A percentile compares a stretch with the other conserved stretches of the same genome.
Evolutionary conservation across 2,329 filamentous ascomycete genomes (phyloP).

Genomic region (Gyromitra esculenta): DNA sequence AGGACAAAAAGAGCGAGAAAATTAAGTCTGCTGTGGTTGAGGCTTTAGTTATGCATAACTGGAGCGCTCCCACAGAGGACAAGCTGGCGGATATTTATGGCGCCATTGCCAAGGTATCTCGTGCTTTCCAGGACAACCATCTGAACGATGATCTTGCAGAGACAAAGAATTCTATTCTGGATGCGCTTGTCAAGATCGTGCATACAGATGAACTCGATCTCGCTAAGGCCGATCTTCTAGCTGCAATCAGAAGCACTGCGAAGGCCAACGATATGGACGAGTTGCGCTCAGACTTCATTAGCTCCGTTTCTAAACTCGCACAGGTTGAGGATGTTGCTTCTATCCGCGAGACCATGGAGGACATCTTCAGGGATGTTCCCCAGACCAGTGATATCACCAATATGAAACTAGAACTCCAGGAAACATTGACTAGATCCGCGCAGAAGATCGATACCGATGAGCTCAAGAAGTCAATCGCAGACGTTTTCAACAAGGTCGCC

Average conservation of each 20-base stretch:
- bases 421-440: slow-evolving; percentile 45
- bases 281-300: slow-evolving; percentile 28
- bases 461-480: slow-evolving; percentile 41
- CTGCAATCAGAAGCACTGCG: slow-evolving; percentile 34
- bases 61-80: slow-evolving; percentile 57
- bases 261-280: slow-evolving; percentile 49
- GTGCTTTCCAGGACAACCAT: slow-evolving; percentile 49
- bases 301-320: slow-evolving; percentile 44
- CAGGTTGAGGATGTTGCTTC: slow-evolving; percentile 48
- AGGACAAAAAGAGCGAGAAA: slow-evolving; percentile 83
- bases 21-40: slow-evolving; percentile 75
- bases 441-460: slow-evolving; percentile 51
- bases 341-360: slow-evolving; percentile 51
- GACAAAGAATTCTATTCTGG: slow-evolving; percentile 40
- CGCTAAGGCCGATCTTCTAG: slow-evolving; percentile 32
- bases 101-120: slow-evolving; percentile 48
- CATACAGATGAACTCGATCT: slow-evolving; percentile 42
- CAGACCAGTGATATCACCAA: slow-evolving; percentile 47
- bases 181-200: slow-evolving; percentile 44
- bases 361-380: slow-evolving; percentile 47
- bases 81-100: slow-evolving; percentile 50
- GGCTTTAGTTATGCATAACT: slow-evolving; percentile 68
- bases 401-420: slow-evolving; percentile 50
- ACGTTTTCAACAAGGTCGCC: slow-evolving; percentile 33
- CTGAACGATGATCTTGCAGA: slow-evolving; percentile 48